Evolutionary conservation across 768 basidiomycete species (phyloP), one percentile per base, ranked within the genome.

Genomic region (Phylloporus sp.): DNA sequence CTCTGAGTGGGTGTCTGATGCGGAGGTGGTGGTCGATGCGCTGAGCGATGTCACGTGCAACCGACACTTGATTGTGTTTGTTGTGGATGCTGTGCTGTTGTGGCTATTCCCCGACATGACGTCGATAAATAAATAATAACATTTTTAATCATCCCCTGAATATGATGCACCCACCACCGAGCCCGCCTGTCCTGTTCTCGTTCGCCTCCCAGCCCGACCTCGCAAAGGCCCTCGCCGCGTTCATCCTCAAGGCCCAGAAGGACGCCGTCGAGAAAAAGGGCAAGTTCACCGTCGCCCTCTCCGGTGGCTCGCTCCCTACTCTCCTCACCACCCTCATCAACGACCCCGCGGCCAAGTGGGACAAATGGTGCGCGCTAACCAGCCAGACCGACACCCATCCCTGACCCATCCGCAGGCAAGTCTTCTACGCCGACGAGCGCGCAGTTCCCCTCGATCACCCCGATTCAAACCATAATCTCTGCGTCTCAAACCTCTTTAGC

Each of bases 341-440:
- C 44, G 73, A 85, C 58, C 70, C 77, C 3, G 78, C 77, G 32
- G 80, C 92, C 16, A 87, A 86, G 69, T 99, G 97, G 95, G 84
- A 94, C 65, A 90, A 91, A 69, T 99, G 97, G 95, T 92, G 59
- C 53, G 78, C 74, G 16, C 27, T 28, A 20, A 50, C 31, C n/a
- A 24, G 13, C 12, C 6, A 7, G 8, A 5, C 3, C 26, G 8
- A 7, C 7, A 3, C 0, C n/a, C 39, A 1, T 6, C 6, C 12
- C 53, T 59, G 43, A 59, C 5, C 35, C n/a, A 8, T 32, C 11
- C 26, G 27, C 67, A 98, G 95, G 97, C 94, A 97, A 57, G 85
- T 98, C 62, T 99, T 88, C 74, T 99, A 97, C 65, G 92, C 86
- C 27, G 97, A 99, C 70, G 97, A 99, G 73, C 89, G 97, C 48